These are phyloP conservation scores for Daedaleopsis sinensis DNA, from an alignment of 768 basidiomycete species.

Conservation along the genomic window DNA sequence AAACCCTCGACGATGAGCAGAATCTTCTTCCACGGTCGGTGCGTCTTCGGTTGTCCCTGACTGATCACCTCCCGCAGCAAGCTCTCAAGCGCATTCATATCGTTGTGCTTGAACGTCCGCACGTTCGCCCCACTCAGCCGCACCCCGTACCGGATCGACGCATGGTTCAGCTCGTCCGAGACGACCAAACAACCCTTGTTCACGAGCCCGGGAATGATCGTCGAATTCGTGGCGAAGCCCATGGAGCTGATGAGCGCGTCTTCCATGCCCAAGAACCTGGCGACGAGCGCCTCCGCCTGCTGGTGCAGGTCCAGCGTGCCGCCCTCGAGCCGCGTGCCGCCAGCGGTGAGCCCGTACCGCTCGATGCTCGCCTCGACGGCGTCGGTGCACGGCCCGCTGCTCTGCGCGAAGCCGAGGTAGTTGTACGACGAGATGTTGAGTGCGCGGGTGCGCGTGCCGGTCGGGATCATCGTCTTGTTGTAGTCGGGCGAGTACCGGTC, in stretches of 20 bases:
- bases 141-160: conserved; percentile 92
- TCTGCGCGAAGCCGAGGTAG: conserved; percentile 97
- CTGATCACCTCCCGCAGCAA: conserved; percentile 89
- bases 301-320: conserved; percentile 87
- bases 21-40: conserved; percentile 99
- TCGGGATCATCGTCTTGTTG: conserved; percentile 75
- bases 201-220: conserved; percentile 89
- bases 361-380: conserved; percentile 84
- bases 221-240: conserved; percentile 97
- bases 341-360: conserved; percentile 79
- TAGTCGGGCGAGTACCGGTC: conserved; percentile 85
- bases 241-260: conserved; percentile 90
- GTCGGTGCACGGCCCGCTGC: conserved; percentile 90
- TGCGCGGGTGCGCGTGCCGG: conserved; percentile 81
- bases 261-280: conserved; percentile 88
- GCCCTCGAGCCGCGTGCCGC: conserved; percentile 79
- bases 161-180: conserved; percentile 96
- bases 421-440: conserved; percentile 99
- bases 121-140: conserved; percentile 87
- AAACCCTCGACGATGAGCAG: conserved; percentile 92
- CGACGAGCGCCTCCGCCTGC: conserved; percentile 82
- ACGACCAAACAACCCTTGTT: conserved; percentile 92
- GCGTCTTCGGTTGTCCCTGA: conserved; percentile 97
- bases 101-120: conserved; percentile 96
- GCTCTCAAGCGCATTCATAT: conserved; percentile 81